A percentile compares a stretch with the other conserved stretches of the same genome.
Evolutionary conservation across 2,329 filamentous ascomycete genomes (phyloP).

Genomic region (Alternaria burnsii): DNA sequence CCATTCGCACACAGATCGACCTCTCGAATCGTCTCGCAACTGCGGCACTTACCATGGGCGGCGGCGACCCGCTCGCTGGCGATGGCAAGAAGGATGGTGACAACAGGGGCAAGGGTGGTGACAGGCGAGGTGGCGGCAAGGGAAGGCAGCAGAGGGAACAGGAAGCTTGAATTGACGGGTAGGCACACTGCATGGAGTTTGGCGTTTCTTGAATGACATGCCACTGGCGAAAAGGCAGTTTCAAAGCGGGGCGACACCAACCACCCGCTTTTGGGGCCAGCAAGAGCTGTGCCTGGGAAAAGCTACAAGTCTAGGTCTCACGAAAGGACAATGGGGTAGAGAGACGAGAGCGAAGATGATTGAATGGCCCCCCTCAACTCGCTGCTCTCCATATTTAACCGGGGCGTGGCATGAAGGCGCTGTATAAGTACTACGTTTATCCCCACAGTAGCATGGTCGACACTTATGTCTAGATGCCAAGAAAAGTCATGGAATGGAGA

Average conservation of each 20-base stretch:
- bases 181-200: slow-evolving; percentile 27
- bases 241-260: background rate
- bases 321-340: too few species aligned
- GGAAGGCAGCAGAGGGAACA: slow-evolving; percentile 46
- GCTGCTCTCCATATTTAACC: too few species aligned
- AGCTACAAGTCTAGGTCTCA: too few species aligned
- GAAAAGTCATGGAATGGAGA: too few species aligned
- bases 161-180: slow-evolving; percentile 40
- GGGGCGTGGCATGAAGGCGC: too few species aligned
- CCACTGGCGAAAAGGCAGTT: slow-evolving; percentile 3
- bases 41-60: slow-evolving; percentile 60
- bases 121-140: slow-evolving; percentile 42
- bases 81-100: slow-evolving; percentile 47
- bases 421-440: too few species aligned
- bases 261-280: too few species aligned
- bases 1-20: slow-evolving; percentile 98
- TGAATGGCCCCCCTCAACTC: too few species aligned
- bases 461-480: too few species aligned
- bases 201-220: slow-evolving; percentile 29
- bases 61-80: slow-evolving; percentile 48
- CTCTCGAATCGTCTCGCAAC: slow-evolving; percentile 92
- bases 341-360: too few species aligned
- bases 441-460: too few species aligned
- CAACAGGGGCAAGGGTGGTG: slow-evolving; percentile 41
- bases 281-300: too few species aligned